Conservation (phyloP, 2,329 filamentous ascomycete species). For the Stachybotrys chartarum region DNA sequence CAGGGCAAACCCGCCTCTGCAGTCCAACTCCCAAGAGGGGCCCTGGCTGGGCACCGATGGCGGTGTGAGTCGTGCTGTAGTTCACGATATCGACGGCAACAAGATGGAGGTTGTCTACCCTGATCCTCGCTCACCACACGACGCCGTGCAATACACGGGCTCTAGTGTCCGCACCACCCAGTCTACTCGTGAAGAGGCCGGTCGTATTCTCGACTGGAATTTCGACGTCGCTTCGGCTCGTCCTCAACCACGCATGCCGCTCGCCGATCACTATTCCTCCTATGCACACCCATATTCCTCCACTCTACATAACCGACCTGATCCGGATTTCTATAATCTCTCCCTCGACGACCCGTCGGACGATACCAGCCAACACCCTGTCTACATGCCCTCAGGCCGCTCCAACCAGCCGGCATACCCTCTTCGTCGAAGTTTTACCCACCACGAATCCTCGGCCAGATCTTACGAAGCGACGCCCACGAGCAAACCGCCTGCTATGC, state of each 20-base stretch:
- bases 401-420: not conserved
- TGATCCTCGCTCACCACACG: slow-evolving; percentile 17
- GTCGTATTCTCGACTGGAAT: slow-evolving; percentile 42
- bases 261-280: slow-evolving; percentile 3
- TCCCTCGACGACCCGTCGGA: not conserved
- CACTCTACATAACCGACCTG: slow-evolving; percentile 8
- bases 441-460: not conserved
- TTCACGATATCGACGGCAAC: slow-evolving; percentile 77
- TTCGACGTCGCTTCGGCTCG: slow-evolving; percentile 30
- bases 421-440: not conserved
- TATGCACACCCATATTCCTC: slow-evolving; percentile 14
- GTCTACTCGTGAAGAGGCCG: slow-evolving; percentile 30
- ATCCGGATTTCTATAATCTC: not conserved
- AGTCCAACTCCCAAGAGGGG: slow-evolving; percentile 17
- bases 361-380: not conserved
- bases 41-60: slow-evolving; percentile 25
- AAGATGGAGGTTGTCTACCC: slow-evolving; percentile 68
- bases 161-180: slow-evolving; percentile 26
- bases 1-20: slow-evolving; percentile 49
- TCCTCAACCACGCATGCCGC: slow-evolving; percentile 3
- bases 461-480: not conserved
- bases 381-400: not conserved
- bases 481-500: slow-evolving; percentile 8
- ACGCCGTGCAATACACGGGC: slow-evolving; percentile 25
- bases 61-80: slow-evolving; percentile 39